Evolutionary conservation across 805 yeast species (phyloP).

Genomic region (Blastobotrys muscicola): DNA sequence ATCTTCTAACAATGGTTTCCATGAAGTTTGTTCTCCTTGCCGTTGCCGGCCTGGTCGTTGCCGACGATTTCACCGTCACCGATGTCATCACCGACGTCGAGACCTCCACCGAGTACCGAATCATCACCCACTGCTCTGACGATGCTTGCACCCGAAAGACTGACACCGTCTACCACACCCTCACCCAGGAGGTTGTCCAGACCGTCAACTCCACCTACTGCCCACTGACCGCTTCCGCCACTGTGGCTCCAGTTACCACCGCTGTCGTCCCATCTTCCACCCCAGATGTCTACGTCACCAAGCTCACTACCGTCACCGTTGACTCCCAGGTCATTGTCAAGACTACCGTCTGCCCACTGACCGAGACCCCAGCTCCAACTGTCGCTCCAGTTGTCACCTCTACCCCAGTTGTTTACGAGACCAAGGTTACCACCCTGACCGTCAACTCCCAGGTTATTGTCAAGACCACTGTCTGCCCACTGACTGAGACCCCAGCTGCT

Average conservation of each 20-base stretch:
- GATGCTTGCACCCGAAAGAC: neutral
- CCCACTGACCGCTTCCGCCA: neutral
- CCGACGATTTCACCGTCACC: neutral
- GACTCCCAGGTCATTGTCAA: slow-evolving; percentile 8
- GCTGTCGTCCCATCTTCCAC: neutral
- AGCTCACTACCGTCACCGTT: slow-evolving; percentile 6
- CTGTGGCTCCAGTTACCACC: slow-evolving; percentile 2
- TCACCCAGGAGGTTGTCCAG: neutral
- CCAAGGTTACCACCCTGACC: slow-evolving; percentile 10
- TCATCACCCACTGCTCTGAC: slow-evolving; percentile 3
- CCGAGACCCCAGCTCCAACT: slow-evolving; percentile 4
- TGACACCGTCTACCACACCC: neutral
- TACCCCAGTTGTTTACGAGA: slow-evolving; percentile 4
- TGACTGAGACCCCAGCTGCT: slow-evolving; percentile 3
- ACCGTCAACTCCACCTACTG: slow-evolving; percentile 1
- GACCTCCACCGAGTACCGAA: neutral
- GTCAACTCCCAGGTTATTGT: slow-evolving; percentile 7
- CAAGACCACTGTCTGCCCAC: slow-evolving; percentile 4
- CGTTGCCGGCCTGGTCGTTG: neutral
- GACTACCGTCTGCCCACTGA: slow-evolving; percentile 13
- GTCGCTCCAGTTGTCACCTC: slow-evolving; percentile 5
- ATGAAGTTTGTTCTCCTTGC: neutral
- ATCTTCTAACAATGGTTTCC: slow-evolving; percentile 1
- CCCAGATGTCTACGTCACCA: slow-evolving; percentile 6
- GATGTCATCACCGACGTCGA: slow-evolving; percentile 1